Evolutionary conservation across 148 eudicot genomes (phyloP), one percentile per base, ranked within the genome.

Genomic region (Simmondsia chinensis): DNA sequence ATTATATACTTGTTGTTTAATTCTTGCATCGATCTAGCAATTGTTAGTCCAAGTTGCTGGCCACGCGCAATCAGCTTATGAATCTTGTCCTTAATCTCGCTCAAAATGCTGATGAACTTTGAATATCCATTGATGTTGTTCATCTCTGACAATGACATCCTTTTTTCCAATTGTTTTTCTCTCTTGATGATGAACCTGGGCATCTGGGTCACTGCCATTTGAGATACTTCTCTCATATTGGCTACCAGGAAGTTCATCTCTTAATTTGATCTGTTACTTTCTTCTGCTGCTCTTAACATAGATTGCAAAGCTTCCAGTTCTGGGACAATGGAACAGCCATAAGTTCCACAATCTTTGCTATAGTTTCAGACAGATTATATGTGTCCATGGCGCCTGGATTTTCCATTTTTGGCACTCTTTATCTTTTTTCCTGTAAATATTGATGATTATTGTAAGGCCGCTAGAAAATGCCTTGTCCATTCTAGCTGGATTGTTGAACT

Each of bases 361-460:
- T n/a, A 9, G 12, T 29, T 46, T 46, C 26, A n/a, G 50, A 28
- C 9, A 46, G 24, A 46, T 28, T 28, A 28, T 46, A n/a, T n/a
- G n/a, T n/a, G n/a, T n/a, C n/a, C n/a, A n/a, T n/a, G n/a, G n/a
- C n/a, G n/a, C n/a, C n/a, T n/a, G n/a, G n/a, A n/a, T n/a, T n/a
- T n/a, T n/a, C n/a, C n/a, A n/a, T n/a, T n/a, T n/a, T n/a, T n/a
- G n/a, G n/a, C n/a, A n/a, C n/a, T n/a, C n/a, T n/a, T n/a, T n/a
- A n/a, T n/a, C n/a, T n/a, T n/a, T n/a, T n/a, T n/a, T n/a, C n/a
- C n/a, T n/a, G n/a, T n/a, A n/a, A n/a, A n/a, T n/a, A n/a, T n/a
- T n/a, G n/a, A n/a, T n/a, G n/a, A n/a, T n/a, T n/a, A n/a, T n/a
- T n/a, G n/a, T n/a, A n/a, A n/a, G n/a, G n/a, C n/a, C n/a, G n/a